Percentiles rank a stretch among this genome's conserved stretches.
Conservation (phyloP, 176 grass and related monocot genomes). For the Oryza meridionalis region DNA sequence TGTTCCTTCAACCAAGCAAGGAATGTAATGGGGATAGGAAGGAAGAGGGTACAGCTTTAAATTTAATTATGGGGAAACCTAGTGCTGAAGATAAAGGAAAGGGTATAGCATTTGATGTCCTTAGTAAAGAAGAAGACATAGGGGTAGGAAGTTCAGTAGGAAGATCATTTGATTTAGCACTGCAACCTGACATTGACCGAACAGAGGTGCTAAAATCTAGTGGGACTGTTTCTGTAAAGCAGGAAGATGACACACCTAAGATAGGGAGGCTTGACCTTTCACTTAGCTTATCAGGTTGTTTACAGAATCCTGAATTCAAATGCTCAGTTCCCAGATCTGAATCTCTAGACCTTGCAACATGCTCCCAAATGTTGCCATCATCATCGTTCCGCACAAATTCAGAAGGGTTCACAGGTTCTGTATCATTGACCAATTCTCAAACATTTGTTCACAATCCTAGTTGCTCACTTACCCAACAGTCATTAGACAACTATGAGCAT, state of each 20-base stretch:
- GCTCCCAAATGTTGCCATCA: conserved; percentile 54
- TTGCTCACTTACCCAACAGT: conserved; percentile 77
- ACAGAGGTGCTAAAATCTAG: conserved; percentile 34
- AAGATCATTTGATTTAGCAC: conserved; percentile 61
- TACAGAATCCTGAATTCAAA: conserved; percentile 52
- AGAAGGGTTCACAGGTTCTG: conserved; percentile 61
- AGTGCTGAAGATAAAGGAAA: conserved; percentile 71
- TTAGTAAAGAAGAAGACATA: conserved; percentile 36
- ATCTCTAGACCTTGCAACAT: conserved; percentile 39
- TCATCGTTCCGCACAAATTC: conserved; percentile 61
- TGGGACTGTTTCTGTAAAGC: conserved; percentile 39
- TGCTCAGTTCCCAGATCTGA: conserved; percentile 41
- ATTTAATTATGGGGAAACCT: conserved; percentile 48
- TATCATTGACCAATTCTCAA: conserved; percentile 62
- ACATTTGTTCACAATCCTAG: conserved; percentile 67
- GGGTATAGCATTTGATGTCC: conserved; percentile 59
- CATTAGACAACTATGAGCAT: conserved; percentile 69
- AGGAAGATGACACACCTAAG: conserved; percentile 51
- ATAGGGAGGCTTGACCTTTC: conserved; percentile 81
- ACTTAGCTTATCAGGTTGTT: conserved; percentile 71
- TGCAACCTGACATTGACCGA: conserved; percentile 46
- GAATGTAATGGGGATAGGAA: conserved; percentile 49
- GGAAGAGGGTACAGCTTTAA: conserved; percentile 35
- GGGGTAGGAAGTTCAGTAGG: conserved; percentile 36
- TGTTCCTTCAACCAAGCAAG: conserved; percentile 34